phyloP scores from a whole-genome alignment of 495 filamentous ascomycete genomes.

The Penicillium verhagenii region DNA sequence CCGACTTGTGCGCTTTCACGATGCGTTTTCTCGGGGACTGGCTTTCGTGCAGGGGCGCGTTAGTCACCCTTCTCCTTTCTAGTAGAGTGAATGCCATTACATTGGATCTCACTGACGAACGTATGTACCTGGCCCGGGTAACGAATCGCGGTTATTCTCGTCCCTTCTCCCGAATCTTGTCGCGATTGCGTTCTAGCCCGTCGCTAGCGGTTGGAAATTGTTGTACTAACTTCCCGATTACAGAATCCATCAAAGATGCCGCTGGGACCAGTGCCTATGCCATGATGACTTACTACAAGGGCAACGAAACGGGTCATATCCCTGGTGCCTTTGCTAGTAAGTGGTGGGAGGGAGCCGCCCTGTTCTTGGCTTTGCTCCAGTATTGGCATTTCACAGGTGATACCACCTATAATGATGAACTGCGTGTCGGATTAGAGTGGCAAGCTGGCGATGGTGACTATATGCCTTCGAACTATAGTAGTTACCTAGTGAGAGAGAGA shows the following conservation, averaged over 20 bases:
- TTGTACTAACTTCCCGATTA: background rate
- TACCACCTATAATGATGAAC: slow-evolving; percentile 45
- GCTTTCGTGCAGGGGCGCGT: background rate
- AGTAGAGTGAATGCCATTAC: background rate
- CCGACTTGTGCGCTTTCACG: background rate
- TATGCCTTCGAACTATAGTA: slow-evolving; percentile 42
- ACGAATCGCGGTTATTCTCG: no score
- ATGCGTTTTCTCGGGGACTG: background rate
- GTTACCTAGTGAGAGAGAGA: slow-evolving; percentile 28
- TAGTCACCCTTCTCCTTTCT: background rate
- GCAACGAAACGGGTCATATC: slow-evolving; percentile 59
- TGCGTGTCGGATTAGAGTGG: slow-evolving; percentile 46
- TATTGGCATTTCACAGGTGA: slow-evolving; percentile 59
- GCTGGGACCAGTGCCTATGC: slow-evolving; percentile 58
- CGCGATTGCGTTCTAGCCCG: no score
- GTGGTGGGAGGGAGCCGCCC: slow-evolving; percentile 77
- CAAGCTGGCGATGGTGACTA: slow-evolving; percentile 50
- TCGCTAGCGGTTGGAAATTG: background rate
- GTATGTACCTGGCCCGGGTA: no score
- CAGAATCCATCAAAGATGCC: slow-evolving; percentile 65
- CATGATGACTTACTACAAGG: slow-evolving; percentile 67
- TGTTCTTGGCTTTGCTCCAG: slow-evolving; percentile 48
- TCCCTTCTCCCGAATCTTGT: no score
- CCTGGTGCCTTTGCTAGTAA: slow-evolving; percentile 55
- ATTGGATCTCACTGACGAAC: background rate